phyloP scores from a whole-genome alignment of 345 rosid species.

The Citrus hindsii region DNA sequence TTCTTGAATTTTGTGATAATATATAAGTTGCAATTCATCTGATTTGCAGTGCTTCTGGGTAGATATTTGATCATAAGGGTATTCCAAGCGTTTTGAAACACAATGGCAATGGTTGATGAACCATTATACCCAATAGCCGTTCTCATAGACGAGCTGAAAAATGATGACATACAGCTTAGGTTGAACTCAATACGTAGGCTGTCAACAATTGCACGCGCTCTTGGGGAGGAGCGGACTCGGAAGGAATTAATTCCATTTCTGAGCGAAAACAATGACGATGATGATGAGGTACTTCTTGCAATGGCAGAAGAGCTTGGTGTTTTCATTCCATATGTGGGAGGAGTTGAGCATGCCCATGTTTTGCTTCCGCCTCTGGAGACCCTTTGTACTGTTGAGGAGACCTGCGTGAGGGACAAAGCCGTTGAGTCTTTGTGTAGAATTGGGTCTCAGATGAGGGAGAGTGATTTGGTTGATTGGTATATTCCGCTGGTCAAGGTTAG shows the following conservation, averaged over 20 bases:
- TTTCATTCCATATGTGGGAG: constrained; percentile 90
- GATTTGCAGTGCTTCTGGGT: constrained; percentile 11
- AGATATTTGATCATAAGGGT: constrained; percentile 9
- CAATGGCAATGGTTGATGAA: constrained; percentile 79
- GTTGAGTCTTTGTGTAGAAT: constrained; percentile 81
- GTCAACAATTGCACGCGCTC: constrained; percentile 94
- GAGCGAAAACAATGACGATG: constrained; percentile 93
- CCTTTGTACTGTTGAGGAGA: constrained; percentile 87
- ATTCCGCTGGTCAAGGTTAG: constrained; percentile 86
- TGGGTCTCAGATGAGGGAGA: constrained; percentile 90
- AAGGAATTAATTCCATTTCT: constrained; percentile 88
- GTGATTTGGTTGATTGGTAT: constrained; percentile 68
- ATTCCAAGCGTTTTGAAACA: constrained; percentile 7
- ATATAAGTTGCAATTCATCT: background rate
- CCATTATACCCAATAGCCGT: constrained; percentile 89
- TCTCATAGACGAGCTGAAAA: constrained; percentile 87
- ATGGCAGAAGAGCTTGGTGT: constrained; percentile 92
- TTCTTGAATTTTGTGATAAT: background rate
- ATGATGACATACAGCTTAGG: constrained; percentile 93
- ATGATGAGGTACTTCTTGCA: constrained; percentile 95
- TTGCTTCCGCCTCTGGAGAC: constrained; percentile 82
- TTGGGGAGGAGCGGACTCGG: constrained; percentile 90
- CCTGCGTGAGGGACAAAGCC: constrained; percentile 89
- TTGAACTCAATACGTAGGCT: constrained; percentile 84
- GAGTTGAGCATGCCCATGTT: constrained; percentile 75